Conservation (phyloP, 768 basidiomycete genomes). For the Pulveroboletus sp. region DNA sequence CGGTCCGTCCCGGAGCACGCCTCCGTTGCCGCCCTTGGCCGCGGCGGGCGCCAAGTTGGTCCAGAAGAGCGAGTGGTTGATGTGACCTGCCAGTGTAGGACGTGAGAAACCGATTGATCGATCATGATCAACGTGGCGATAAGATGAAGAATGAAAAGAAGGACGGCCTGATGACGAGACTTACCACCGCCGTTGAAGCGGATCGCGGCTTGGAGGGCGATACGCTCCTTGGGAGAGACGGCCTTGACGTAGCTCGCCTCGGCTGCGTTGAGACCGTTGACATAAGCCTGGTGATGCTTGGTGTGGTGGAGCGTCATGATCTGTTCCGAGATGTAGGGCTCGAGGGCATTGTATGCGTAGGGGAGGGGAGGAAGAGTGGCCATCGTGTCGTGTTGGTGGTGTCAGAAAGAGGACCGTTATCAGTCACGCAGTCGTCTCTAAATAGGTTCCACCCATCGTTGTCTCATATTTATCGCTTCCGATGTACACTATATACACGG, state of each 20-base stretch:
- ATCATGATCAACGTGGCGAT: constrained; percentile 13
- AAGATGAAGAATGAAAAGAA: constrained; percentile 1
- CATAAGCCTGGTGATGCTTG: constrained; percentile 95
- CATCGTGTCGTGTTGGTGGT: constrained; percentile 31
- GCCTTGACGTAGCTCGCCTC: constrained; percentile 73
- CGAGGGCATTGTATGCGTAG: constrained; percentile 84
- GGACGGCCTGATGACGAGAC: too few species aligned
- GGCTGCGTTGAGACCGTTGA: constrained; percentile 65
- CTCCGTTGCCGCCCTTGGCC: constrained; percentile 51
- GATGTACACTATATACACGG: constrained; percentile 3
- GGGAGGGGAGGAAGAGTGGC: constrained; percentile 65
- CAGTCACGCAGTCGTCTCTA: background rate
- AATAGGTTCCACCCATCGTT: constrained; percentile 10
- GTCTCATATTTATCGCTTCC: constrained; percentile 14
- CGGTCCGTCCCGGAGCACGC: constrained; percentile 54
- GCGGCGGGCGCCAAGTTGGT: constrained; percentile 77
- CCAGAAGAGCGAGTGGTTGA: constrained; percentile 97
- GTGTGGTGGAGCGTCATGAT: constrained; percentile 95
- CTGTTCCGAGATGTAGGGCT: constrained; percentile 84
- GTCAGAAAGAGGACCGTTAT: background rate
- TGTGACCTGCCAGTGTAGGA: constrained; percentile 53
- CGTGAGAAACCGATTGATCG: background rate
- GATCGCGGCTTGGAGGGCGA: constrained; percentile 25
- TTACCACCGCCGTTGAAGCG: constrained; percentile 28
- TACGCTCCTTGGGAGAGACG: constrained; percentile 52